A percentile compares a stretch with the other conserved stretches of the same genome.
Evolutionary conservation across 164 flowering plant species (phyloP).

Genomic region (Magnolia kwangsiensis): DNA sequence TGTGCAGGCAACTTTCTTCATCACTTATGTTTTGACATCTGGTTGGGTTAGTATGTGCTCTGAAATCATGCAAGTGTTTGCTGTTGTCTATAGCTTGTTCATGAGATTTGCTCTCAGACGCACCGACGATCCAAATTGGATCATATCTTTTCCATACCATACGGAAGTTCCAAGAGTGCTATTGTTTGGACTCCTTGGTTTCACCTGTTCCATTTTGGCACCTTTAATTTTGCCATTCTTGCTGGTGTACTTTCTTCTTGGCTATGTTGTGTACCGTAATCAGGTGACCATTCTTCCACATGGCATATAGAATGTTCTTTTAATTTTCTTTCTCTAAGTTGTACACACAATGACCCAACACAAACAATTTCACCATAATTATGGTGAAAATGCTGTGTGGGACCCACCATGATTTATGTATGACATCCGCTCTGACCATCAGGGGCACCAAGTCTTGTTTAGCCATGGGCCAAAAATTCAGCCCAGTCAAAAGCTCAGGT

Average conservation of each 20-base stretch:
- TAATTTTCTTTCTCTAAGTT: not conserved
- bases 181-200: conserved; percentile 84
- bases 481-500: not conserved
- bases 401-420: not conserved
- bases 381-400: not conserved
- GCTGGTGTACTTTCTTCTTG: conserved; percentile 73
- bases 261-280: conserved; percentile 75
- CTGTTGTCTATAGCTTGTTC: conserved; percentile 53
- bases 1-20: conserved; percentile 84
- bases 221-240: conserved; percentile 87
- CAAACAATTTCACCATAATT: no score
- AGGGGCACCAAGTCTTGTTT: not conserved
- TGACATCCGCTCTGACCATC: not conserved
- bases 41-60: conserved; percentile 87
- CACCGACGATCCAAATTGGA: conserved; percentile 32
- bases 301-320: not conserved
- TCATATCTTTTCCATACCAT: conserved; percentile 80
- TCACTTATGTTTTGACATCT: conserved; percentile 86
- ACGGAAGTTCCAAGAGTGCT: conserved; percentile 86
- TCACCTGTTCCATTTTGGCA: conserved; percentile 71
- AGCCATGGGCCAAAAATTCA: not conserved
- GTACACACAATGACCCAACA: not conserved
- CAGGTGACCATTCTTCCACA: conserved; percentile 50
- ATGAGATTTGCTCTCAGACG: conserved; percentile 38
- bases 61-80: conserved; percentile 72